Evolutionary conservation across 169 alveolate genomes (phyloP), one percentile per base, ranked within the genome.

Genomic region (Cystoisospora suis): DNA sequence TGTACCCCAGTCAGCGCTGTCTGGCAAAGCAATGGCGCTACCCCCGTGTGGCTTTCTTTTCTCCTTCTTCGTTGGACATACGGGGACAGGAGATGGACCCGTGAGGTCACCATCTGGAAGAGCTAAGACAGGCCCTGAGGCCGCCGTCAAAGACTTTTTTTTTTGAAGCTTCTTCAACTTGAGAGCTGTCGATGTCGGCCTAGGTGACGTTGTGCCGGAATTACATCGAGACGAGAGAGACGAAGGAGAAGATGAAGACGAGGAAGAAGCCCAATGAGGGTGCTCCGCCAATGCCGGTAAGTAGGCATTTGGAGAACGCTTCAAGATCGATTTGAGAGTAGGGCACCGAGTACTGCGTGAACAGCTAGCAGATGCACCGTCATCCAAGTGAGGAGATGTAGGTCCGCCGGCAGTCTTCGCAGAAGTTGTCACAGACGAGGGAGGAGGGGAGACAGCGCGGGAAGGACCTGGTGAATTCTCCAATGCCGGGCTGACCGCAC

Each of bases 91-190:
- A 7, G 79, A 65, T 23, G 79, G 79, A 23, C 79, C 36, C 1
- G 29, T 38, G 42, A 65, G 36, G 79, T 65, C 79, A 40, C 79
- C 79, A 29, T 65, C 79, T 20, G 79, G 79, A 15, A 65, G 42
- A 0, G 42, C 79, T 44, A 65, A 44, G 79, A 29, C 79, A 27
- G 42, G 4, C 0, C 79, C 79, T 23, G 40, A 12, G 42, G 0
- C 23, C 27, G 5, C 40, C n/a, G 77, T 44, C 23, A 0, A 44
- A 36, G 40, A 32, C 42, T 65, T 65, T 1, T 65, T 65, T 44
- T 15, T n/a, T 36, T 36, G 20, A 9, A 49, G 20, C 61, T 49
- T 4, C 77, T 65, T 65, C 75, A 17, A 9, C 44, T 65, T 65
- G 36, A n/a, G 5, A 20, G 77, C 77, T 3, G 45, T 36, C 9